phyloP scores from a whole-genome alignment of 83 land plant species.

The Thuja plicata region DNA sequence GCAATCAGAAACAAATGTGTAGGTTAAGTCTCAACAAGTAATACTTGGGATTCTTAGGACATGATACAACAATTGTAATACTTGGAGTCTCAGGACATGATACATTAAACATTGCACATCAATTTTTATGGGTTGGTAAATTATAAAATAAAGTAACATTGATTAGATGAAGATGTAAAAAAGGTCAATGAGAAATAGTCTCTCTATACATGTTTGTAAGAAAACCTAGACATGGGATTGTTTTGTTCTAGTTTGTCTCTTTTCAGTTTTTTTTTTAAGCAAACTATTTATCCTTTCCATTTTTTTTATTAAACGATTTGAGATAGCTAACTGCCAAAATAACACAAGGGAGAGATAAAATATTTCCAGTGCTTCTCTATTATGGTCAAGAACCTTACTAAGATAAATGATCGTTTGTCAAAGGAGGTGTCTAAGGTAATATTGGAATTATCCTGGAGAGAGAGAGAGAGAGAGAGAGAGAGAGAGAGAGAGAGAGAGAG shows the following conservation, averaged over 20 bases:
- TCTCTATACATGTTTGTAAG: no score
- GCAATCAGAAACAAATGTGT: neutral
- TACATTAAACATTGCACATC: neutral
- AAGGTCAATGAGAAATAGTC: no score
- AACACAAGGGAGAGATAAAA: constrained; percentile 28
- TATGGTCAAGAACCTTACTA: constrained; percentile 41
- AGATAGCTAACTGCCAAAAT: constrained; percentile 21
- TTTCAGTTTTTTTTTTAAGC: no score
- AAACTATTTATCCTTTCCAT: no score
- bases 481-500: constrained; percentile 29
- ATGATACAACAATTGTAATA: no score
- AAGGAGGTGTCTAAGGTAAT: constrained; percentile 30
- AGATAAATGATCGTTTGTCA: constrained; percentile 40
- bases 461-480: constrained; percentile 25
- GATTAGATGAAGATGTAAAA: no score
- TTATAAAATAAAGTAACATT: no score
- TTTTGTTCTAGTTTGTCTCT: no score
- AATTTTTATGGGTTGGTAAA: neutral
- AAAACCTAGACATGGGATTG: no score
- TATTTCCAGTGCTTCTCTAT: constrained; percentile 57
- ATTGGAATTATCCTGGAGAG: constrained; percentile 27
- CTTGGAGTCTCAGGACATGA: neutral
- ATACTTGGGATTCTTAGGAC: neutral
- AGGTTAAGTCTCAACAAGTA: neutral
- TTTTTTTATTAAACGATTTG: no score